These are phyloP conservation scores for Penicillium daleae DNA, from an alignment of 495 filamentous ascomycete genomes.

Conservation along the genomic window DNA sequence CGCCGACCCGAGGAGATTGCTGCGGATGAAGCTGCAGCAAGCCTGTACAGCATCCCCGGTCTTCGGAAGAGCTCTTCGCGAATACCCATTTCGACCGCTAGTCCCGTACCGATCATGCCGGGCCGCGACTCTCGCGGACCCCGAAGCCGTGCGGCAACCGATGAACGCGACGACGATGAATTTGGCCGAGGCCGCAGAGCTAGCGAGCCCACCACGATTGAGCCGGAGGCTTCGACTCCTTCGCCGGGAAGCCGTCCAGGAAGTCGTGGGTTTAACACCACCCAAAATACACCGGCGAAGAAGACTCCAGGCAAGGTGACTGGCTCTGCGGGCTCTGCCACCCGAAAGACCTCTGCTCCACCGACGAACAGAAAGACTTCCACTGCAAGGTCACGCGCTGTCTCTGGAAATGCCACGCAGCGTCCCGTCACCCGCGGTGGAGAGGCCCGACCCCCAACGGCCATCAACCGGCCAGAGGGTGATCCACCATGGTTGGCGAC, in stretches of 20 bases:
- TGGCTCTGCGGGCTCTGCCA: constrained; percentile 43
- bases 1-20: constrained; percentile 81
- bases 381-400: constrained; percentile 39
- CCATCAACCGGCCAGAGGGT: constrained; percentile 81
- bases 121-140: constrained; percentile 72
- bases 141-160: constrained; percentile 58
- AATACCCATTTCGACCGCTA: constrained; percentile 81
- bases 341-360: constrained; percentile 48
- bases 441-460: constrained; percentile 59
- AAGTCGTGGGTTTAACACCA: constrained; percentile 41
- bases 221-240: constrained; percentile 54
- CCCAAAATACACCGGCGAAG: constrained; percentile 39
- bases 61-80: constrained; percentile 64
- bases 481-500: constrained; percentile 94
- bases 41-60: constrained; percentile 47
- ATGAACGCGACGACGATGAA: constrained; percentile 63
- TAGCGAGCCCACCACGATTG: constrained; percentile 69
- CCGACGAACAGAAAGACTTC: constrained; percentile 40
- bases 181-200: constrained; percentile 64
- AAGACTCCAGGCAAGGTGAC: constrained; percentile 48
- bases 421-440: constrained; percentile 68
- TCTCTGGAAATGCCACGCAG: constrained; percentile 45
- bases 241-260: constrained; percentile 47
- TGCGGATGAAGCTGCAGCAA: constrained; percentile 56
- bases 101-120: constrained; percentile 73